A percentile compares a stretch with the other conserved stretches of the same genome.
These are phyloP conservation scores for Fraxinus sp. DNA, from an alignment of 305 asterid species.

Conservation along the genomic window DNA sequence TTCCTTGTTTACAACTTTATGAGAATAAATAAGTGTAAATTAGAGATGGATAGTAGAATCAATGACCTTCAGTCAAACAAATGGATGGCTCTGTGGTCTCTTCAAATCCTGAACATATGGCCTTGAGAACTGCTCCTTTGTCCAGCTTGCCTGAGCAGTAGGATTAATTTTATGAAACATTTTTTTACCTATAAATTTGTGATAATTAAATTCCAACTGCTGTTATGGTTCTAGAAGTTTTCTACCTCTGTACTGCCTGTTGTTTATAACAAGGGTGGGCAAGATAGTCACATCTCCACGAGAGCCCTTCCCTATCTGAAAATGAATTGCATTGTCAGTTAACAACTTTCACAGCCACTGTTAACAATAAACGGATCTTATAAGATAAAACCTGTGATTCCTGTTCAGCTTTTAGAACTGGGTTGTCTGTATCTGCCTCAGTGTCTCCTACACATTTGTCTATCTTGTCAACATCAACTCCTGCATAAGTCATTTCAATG, in stretches of 20 bases:
- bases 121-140: conserved; percentile 95
- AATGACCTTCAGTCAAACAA: conserved; percentile 73
- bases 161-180: conserved; percentile 1
- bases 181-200: background rate
- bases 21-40: background rate
- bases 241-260: conserved; percentile 89
- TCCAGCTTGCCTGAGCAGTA: conserved; percentile 75
- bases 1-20: background rate
- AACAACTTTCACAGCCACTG: conserved; percentile 20
- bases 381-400: conserved; percentile 68
- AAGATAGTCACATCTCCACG: conserved; percentile 96
- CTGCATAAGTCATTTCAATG: conserved; percentile 36
- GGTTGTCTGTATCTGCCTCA: conserved; percentile 83
- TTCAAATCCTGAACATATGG: conserved; percentile 92
- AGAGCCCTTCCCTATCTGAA: conserved; percentile 83
- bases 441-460: conserved; percentile 87
- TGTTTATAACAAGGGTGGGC: conserved; percentile 91
- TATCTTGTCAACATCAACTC: conserved; percentile 71
- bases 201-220: background rate
- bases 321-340: conserved; percentile 27
- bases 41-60: conserved; percentile 16
- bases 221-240: background rate
- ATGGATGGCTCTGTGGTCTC: conserved; percentile 94
- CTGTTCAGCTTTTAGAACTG: conserved; percentile 84
- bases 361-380: background rate